These are phyloP conservation scores for Colletotrichum horii DNA, from an alignment of 2,329 filamentous ascomycete species.

Conservation along the genomic window DNA sequence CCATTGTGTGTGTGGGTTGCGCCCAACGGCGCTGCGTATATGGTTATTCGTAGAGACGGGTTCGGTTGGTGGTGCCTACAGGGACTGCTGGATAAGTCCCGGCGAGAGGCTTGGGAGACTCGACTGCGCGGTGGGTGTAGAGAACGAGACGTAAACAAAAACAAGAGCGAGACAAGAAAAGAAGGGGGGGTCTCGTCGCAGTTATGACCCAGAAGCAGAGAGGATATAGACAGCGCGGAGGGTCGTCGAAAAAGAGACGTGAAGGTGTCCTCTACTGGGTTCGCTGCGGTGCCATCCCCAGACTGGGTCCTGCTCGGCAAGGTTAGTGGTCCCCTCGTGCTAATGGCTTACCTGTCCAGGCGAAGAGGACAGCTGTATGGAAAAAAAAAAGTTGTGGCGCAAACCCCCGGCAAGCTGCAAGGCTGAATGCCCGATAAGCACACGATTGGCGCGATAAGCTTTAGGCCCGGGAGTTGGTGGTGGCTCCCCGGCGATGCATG, in stretches of 20 bases:
- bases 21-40: conserved; percentile 19
- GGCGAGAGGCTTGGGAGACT: conserved; percentile 3
- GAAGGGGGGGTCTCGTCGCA: not conserved
- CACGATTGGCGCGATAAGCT: conserved; percentile 17
- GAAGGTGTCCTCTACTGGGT: conserved; percentile 21
- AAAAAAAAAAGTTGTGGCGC: conserved; percentile 14
- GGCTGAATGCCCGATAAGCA: conserved; percentile 13
- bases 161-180: not conserved
- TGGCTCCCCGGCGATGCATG: not conserved
- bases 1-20: conserved; percentile 32
- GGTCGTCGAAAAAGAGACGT: conserved; percentile 5
- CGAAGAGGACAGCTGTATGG: conserved; percentile 23
- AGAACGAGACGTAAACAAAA: not conserved
- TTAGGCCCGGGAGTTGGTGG: not conserved
- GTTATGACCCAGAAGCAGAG: not conserved
- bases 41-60: not conserved
- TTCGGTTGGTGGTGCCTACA: not conserved
- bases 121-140: not conserved
- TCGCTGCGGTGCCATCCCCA: conserved; percentile 14
- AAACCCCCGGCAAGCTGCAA: not conserved
- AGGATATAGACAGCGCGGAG: conserved; percentile 1
- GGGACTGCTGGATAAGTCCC: conserved; percentile 4
- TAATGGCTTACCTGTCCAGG: conserved; percentile 14
- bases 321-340: not conserved
- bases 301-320: conserved; percentile 8